Percentiles rank a stretch among this genome's conserved stretches.
phyloP scores from a whole-genome alignment of 1,284 basidiomycete genomes.

The Bondarzewia mesenterica region DNA sequence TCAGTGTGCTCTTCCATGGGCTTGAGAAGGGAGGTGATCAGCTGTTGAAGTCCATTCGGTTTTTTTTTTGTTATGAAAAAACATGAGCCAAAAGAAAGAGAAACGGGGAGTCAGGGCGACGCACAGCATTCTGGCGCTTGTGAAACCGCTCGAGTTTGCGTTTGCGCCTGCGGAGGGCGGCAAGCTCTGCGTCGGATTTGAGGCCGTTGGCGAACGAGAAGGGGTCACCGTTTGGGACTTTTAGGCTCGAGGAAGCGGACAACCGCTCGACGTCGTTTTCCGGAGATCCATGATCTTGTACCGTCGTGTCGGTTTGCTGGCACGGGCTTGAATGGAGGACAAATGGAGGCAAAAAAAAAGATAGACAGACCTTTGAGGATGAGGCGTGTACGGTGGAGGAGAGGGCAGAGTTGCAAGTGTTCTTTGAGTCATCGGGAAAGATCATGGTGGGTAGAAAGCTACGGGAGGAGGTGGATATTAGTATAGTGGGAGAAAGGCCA shows the following conservation, averaged over 20 bases:
- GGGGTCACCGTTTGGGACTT: slow-evolving; percentile 36
- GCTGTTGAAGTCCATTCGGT: no score
- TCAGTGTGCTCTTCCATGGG: slow-evolving; percentile 81
- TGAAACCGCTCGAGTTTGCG: slow-evolving; percentile 66
- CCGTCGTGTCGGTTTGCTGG: slow-evolving; percentile 32
- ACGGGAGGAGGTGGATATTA: not conserved
- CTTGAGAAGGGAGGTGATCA: slow-evolving; percentile 81
- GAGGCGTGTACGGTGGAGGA: not conserved
- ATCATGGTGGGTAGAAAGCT: not conserved
- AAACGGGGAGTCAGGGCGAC: slow-evolving; percentile 14
- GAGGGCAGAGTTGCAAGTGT: not conserved
- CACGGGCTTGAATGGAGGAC: slow-evolving; percentile 11
- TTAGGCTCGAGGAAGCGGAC: slow-evolving; percentile 17
- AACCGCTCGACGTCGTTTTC: slow-evolving; percentile 38
- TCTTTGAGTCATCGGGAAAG: not conserved
- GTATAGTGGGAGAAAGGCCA: not conserved
- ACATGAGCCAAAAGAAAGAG: not conserved
- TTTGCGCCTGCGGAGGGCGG: slow-evolving; percentile 47
- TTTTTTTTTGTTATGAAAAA: no score
- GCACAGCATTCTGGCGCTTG: slow-evolving; percentile 73
- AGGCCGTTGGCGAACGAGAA: slow-evolving; percentile 49
- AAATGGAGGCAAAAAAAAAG: not conserved
- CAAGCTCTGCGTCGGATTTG: slow-evolving; percentile 54
- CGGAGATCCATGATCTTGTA: slow-evolving; percentile 22
- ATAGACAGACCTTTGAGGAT: slow-evolving; percentile 1